phyloP scores from a whole-genome alignment of 1,284 basidiomycete genomes.

The Mycosarcoma maydis region DNA sequence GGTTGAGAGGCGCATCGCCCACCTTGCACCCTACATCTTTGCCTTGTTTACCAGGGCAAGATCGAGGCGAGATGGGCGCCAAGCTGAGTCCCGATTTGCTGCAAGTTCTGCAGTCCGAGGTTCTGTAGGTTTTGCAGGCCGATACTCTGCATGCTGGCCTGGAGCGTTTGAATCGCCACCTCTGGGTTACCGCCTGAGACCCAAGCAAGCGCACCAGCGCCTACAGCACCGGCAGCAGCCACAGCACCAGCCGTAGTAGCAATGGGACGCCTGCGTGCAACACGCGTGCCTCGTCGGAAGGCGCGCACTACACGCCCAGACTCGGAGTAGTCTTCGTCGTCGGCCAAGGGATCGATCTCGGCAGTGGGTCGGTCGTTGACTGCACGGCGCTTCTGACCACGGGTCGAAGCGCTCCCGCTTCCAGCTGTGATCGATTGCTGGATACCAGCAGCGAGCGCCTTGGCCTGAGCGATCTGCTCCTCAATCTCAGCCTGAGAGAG shows the following conservation, averaged over 20 bases:
- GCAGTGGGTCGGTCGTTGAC: constrained; percentile 54
- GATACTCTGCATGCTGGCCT: constrained; percentile 55
- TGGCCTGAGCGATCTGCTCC: constrained; percentile 58
- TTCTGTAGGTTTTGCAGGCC: constrained; percentile 51
- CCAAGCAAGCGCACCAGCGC: constrained; percentile 61
- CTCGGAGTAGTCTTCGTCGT: constrained; percentile 52
- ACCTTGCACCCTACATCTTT: background rate
- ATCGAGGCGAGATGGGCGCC: constrained; percentile 34
- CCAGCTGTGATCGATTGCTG: constrained; percentile 29
- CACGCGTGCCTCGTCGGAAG: constrained; percentile 49
- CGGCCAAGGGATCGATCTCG: constrained; percentile 37
- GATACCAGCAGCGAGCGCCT: constrained; percentile 59
- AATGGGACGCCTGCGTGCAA: constrained; percentile 52
- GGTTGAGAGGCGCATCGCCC: constrained; percentile 10
- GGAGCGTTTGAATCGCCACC: constrained; percentile 51
- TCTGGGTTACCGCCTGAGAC: constrained; percentile 57
- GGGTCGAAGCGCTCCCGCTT: constrained; percentile 12
- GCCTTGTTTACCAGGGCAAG: constrained; percentile 29
- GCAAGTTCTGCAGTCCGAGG: constrained; percentile 41
- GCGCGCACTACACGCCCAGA: constrained; percentile 41
- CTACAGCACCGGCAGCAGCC: constrained; percentile 59
- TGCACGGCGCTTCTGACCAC: constrained; percentile 56
- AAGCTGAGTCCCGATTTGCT: constrained; percentile 32
- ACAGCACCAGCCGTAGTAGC: constrained; percentile 57
- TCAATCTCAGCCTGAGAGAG: constrained; percentile 60